Evolutionary conservation across 1,139 yeast genomes (phyloP).

Genomic region (Diutina pseudorugosa): DNA sequence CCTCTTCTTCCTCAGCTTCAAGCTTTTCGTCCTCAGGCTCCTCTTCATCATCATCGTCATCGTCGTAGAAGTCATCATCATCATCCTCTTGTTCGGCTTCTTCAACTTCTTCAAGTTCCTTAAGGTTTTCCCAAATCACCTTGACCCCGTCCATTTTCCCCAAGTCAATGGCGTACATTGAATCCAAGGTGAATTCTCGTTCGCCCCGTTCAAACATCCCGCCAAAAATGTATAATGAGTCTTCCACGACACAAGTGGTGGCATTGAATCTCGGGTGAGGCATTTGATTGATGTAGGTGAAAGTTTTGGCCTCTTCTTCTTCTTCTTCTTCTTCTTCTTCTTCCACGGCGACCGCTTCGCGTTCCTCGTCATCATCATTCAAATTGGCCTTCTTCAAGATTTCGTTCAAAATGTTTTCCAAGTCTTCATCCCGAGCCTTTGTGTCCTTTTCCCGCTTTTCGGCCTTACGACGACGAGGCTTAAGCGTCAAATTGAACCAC

Average conservation of each 20-base stretch:
- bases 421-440: conserved; percentile 62
- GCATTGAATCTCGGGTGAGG: conserved; percentile 92
- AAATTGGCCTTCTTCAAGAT: conserved; percentile 64
- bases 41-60: conserved; percentile 8
- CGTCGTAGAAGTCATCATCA: conserved; percentile 40
- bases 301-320: conserved; percentile 31
- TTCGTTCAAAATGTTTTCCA: conserved; percentile 68
- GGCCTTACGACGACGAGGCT: conserved; percentile 45
- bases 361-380: conserved; percentile 43
- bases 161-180: conserved; percentile 76
- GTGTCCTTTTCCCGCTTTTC: conserved; percentile 24
- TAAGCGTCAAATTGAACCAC: conserved; percentile 69
- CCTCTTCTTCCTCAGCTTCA: conserved; percentile 44
- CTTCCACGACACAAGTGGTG: conserved; percentile 76
- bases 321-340: conserved; percentile 25
- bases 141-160: conserved; percentile 82
- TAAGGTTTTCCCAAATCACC: conserved; percentile 80
- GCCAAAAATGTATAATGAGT: conserved; percentile 75
- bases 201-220: conserved; percentile 89
- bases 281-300: conserved; percentile 45
- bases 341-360: conserved; percentile 18
- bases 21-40: conserved; percentile 10
- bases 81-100: conserved; percentile 47
- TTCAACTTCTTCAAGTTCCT: conserved; percentile 55
- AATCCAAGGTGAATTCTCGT: conserved; percentile 70